Percentiles rank a stretch among this genome's conserved stretches.
Conservation (phyloP, 2,329 filamentous ascomycete species). For the Penicillium aurantiogriseum region DNA sequence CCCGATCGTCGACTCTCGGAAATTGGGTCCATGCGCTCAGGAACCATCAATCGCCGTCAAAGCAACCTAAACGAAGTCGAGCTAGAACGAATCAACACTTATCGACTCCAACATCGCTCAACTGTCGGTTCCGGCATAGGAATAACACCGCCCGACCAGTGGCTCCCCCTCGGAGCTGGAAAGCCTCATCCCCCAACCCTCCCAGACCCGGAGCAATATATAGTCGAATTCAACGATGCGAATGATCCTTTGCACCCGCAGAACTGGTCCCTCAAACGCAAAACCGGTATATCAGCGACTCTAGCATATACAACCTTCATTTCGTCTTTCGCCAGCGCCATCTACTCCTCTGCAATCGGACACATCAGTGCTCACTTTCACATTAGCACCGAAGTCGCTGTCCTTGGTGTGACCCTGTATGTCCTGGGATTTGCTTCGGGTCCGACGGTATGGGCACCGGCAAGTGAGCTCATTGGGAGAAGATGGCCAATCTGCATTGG, state of each 20-base stretch:
- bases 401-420: conserved; percentile 50
- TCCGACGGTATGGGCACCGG: conserved; percentile 61
- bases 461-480: conserved; percentile 61
- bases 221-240: conserved; percentile 54
- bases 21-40: not conserved
- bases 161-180: conserved; percentile 28
- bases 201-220: conserved; percentile 53
- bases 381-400: conserved; percentile 45
- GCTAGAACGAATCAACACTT: conserved; percentile 30
- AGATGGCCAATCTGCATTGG: conserved; percentile 52
- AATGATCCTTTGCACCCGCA: conserved; percentile 53
- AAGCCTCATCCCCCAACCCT: conserved; percentile 41
- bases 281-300: conserved; percentile 29
- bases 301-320: conserved; percentile 50
- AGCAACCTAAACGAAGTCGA: conserved; percentile 25
- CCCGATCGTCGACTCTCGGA: conserved; percentile 3
- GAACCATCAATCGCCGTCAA: conserved; percentile 19
- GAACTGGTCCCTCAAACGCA: conserved; percentile 50
- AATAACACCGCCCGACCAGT: conserved; percentile 22
- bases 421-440: conserved; percentile 58
- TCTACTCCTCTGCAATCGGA: conserved; percentile 66
- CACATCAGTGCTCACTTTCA: conserved; percentile 52
- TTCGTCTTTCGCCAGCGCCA: conserved; percentile 55
- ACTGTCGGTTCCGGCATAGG: conserved; percentile 27
- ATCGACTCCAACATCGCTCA: conserved; percentile 27